Base-by-base conservation (phyloP, 495 filamentous ascomycete genomes). In the Neurospora sp. region DNA sequence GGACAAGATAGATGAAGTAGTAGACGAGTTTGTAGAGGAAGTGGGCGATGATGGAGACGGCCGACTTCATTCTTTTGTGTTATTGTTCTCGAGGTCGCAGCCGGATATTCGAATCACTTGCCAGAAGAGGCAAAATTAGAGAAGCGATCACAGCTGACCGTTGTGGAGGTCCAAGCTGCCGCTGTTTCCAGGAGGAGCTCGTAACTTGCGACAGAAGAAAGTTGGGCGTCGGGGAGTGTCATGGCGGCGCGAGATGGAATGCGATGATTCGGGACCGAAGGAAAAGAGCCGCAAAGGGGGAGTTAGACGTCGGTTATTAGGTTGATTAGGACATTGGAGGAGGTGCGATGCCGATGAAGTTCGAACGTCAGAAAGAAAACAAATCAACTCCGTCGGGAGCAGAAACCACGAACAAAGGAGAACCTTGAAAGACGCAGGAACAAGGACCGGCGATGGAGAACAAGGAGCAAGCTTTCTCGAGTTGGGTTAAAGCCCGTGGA, bases 1-100 rank as follows among this genome's bases (percentile, higher is more conserved):
- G 87, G 77, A 96, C 77, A 77, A 94, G 79, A 82, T 90, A 90
- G 77, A 98, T 85, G 78, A 94, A 77, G 78, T 89, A 90, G 83
- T 96, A 98, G 75, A 90, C 87, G 70, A 90, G 91, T 74, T 86
- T 90, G 85, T 98, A 97, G 78, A 94, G 88, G 80, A 97, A 89
- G 77, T 90, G 90, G 80, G 92, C 92, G 78, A 93, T 73, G 71
- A 82, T 78, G 20, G 76, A 78, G 2, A 74, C 72, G 70, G 75
- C 77, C 71, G 78, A 79, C 83, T 81, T 84, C 75, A 72, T 74
- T 37, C 39, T 12, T 6, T 12, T 69, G 44, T 46, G n/a, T 40
- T 38, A 16, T 11, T 11, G 40, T 14, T 62, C 31, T n/a, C 35
- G 35, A 35, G 46, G 12, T 23, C 69, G 71, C 7, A 37, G 18